These are phyloP conservation scores for Sporisorium sorghi DNA, from an alignment of 1,284 basidiomycete genomes.

Conservation along the genomic window DNA sequence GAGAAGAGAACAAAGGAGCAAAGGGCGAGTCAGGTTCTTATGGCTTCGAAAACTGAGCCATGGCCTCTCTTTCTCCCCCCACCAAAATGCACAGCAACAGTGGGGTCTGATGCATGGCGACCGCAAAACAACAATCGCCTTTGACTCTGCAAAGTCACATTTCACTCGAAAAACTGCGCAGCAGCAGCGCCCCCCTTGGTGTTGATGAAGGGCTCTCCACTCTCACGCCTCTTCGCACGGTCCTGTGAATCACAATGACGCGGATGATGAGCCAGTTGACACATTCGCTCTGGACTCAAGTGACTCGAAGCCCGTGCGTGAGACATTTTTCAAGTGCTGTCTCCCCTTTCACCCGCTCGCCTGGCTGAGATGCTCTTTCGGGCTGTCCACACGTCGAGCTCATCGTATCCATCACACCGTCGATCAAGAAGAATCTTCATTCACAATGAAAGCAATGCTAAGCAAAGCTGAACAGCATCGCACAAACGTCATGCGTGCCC, in stretches of 20 bases:
- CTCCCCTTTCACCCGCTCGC: too few relatives aligned
- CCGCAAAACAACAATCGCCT: not conserved
- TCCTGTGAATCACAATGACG: constrained; percentile 1
- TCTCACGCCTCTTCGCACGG: constrained; percentile 6
- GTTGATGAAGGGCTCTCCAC: not conserved
- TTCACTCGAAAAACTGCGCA: not conserved
- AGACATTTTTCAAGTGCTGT: too few relatives aligned
- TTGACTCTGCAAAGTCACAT: constrained; percentile 5
- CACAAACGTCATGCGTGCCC: constrained; percentile 44
- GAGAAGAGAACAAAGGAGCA: not conserved
- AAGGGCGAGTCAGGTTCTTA: not conserved
- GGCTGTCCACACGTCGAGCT: too few relatives aligned
- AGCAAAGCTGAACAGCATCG: constrained; percentile 46
- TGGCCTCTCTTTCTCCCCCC: too few relatives aligned
- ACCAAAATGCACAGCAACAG: not conserved
- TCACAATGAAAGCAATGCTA: too few relatives aligned
- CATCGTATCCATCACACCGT: too few relatives aligned
- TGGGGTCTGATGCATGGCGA: not conserved
- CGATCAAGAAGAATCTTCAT: not conserved
- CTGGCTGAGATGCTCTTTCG: too few relatives aligned
- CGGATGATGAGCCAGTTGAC: not conserved
- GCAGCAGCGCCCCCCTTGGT: constrained; percentile 12
- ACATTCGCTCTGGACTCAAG: too few relatives aligned
- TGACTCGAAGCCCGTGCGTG: too few relatives aligned
- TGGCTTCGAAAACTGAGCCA: too few relatives aligned